Base-by-base conservation (phyloP, 2,329 filamentous ascomycete genomes). In the Lecanosticta acicola region DNA sequence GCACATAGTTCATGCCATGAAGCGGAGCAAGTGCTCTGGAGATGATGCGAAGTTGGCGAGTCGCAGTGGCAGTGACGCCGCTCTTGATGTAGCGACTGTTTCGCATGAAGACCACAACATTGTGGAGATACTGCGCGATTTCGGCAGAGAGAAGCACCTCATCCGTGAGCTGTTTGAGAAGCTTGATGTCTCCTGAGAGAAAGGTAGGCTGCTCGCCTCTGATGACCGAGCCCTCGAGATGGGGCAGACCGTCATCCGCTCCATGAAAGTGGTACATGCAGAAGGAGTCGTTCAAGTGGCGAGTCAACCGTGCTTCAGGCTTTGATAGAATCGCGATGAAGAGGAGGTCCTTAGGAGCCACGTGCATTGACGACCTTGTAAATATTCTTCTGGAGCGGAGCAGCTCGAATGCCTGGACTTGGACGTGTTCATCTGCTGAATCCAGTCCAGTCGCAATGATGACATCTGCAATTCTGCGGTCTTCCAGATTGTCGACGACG, bases 261-360 rank as follows among this genome's bases (percentile, higher is more conserved):
- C 83, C 77, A 59, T 97, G 89, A 70, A 83, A 87, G 65, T 97
- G 90, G 0, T 87, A 91, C 47, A 97, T 82, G 62, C 89, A 87
- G 55, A 97, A 84, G 53, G 86, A 80, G 48, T 97, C 88, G 58
- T 89, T 94, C 45, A 76, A 55, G 55, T 75, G 73, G 34, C 65
- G 61, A 2, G 59, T 66, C 37, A 75, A 53, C 14, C 64, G 59
- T 4, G 57, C 49, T 7, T 52, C 48, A 14, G 65, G 61, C 4
- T 57, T 62, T 13, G 69, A 68, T 1, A 60, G 70, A n/a, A 94
- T 70, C 1, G 87, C 84, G 21, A 95, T 71, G 53, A 96, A 82
- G 19, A 96, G 71, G 62, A 96, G 94, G 20, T 80, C 77, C 60
- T 81, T 83, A 0, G 89, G 88, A 0, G 85, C 84, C 32, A 77